Base-by-base conservation (phyloP, 208 protist species). In the Leishmania turanica region DNA sequence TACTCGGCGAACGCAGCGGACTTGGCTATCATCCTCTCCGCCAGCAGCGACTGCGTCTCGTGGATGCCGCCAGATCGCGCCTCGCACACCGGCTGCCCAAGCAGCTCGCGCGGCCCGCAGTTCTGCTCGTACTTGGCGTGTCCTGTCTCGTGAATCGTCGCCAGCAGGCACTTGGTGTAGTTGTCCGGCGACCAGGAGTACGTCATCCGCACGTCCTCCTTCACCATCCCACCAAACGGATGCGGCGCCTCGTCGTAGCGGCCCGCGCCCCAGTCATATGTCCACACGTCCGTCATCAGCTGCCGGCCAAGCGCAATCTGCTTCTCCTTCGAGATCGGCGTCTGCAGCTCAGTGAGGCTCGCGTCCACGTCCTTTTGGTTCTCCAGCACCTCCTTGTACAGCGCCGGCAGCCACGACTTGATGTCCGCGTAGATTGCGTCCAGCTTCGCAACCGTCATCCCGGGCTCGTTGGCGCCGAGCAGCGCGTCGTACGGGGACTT, bases 171-270 rank as follows among this genome's bases (percentile, higher is more conserved):
- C 71, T 88, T 77, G 0, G 64, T 65, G 72, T 88, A 94, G 77
- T 92, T 84, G 21, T 84, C 49, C 34, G 81, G 81, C n/a, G 49
- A 27, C 79, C 92, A 98, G 78, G 88, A 84, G 6, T 90, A 95
- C 6, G 96, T 97, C 73, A 98, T 91, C 62, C 93, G 91, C 8
- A 88, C 83, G 83, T 97, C 96, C 42, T 90, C 86, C 76, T 86
- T 87, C 68, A 84, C 76, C 71, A 90, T 89, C 27, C 82, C 90
- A 37, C 89, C 94, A 82, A 98, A 97, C 6, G 94, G 92, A 81
- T 98, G 96, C 15, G 88, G 62, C 11, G 84, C 89, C 60, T 92
- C 81, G 77, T 97, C 94, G 62, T 96, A 70, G 9, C 92, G 87
- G 27, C 94, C 93, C 13, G 34, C 88, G 2, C 96, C 93, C 84